Percentiles rank a stretch among this genome's conserved stretches.
These are phyloP conservation scores for Bipolaris bicolor DNA, from an alignment of 2,329 filamentous ascomycete species.

Conservation along the genomic window DNA sequence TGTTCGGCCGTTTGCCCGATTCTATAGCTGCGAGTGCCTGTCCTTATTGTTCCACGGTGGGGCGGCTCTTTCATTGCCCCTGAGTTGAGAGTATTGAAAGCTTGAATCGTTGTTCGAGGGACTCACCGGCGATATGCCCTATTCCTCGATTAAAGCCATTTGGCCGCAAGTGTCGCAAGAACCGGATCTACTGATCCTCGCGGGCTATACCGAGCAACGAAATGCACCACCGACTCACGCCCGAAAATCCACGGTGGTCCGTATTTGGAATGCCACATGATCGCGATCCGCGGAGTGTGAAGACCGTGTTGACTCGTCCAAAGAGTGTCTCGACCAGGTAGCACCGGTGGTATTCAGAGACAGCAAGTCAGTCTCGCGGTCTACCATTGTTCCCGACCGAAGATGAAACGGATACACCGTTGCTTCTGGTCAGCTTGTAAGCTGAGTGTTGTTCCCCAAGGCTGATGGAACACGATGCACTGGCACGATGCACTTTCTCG, in stretches of 20 bases:
- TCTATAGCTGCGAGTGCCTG: slow-evolving; percentile 4
- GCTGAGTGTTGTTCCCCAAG: slow-evolving; percentile 7
- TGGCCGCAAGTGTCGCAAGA: slow-evolving; percentile 6
- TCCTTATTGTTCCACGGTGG: slow-evolving; percentile 1
- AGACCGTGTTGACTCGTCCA: slow-evolving; percentile 21
- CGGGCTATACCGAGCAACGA: slow-evolving; percentile 2
- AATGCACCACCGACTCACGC: slow-evolving; percentile 4
- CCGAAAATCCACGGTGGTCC: slow-evolving; percentile 5
- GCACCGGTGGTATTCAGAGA: slow-evolving; percentile 12
- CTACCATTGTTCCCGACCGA: slow-evolving; percentile 3
- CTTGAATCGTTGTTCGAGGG: background rate
- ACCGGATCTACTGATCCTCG: slow-evolving; percentile 8
- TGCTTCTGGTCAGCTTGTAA: slow-evolving; percentile 11
- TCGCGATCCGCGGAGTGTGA: slow-evolving; percentile 14
- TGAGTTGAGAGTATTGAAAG: background rate
- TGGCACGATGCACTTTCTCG: slow-evolving; percentile 7
- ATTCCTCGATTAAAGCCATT: background rate
- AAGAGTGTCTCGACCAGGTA: slow-evolving; percentile 9
- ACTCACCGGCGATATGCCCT: background rate
- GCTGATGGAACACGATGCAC: slow-evolving; percentile 8
- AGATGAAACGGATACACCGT: slow-evolving; percentile 10
- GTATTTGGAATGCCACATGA: slow-evolving; percentile 23
- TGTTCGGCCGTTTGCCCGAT: slow-evolving; percentile 1
- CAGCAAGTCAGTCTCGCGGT: slow-evolving; percentile 12
- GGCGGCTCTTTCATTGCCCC: background rate